Conservation (phyloP, 345 rosid genomes). For the Melaleuca alternifolia region DNA sequence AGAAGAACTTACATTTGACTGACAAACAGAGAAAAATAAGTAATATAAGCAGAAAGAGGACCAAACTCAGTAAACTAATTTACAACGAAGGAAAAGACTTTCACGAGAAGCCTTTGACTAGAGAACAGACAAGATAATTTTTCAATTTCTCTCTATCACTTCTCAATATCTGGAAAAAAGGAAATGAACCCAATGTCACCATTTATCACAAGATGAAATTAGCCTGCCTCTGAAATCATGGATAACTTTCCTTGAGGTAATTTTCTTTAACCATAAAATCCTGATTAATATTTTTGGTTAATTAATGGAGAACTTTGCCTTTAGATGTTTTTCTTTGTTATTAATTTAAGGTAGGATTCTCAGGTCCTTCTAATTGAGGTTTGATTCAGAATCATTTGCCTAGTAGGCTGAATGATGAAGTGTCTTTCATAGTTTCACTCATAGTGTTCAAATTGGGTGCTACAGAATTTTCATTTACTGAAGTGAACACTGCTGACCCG, state of each 20-base stretch:
- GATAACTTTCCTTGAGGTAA: background rate
- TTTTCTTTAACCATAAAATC: background rate
- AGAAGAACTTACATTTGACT: background rate
- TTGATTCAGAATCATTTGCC: background rate
- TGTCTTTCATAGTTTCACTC: background rate
- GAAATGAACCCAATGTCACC: background rate
- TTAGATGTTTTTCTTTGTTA: background rate
- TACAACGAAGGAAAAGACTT: background rate
- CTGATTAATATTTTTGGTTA: background rate
- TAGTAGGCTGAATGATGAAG: background rate
- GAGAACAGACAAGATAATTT: background rate
- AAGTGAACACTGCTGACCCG: conserved; percentile 44
- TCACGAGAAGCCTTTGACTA: background rate
- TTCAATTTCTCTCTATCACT: background rate
- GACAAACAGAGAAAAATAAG: background rate
- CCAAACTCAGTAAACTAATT: background rate
- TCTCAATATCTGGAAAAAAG: background rate
- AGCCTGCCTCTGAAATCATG: background rate
- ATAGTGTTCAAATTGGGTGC: background rate
- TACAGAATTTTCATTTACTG: conserved; percentile 4
- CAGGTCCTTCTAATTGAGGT: background rate
- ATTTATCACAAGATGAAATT: background rate
- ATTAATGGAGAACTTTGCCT: background rate
- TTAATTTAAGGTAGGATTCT: background rate
- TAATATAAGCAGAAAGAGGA: background rate